Base-by-base conservation (phyloP, 306 rosid genomes). In the Gillenia trifoliata region DNA sequence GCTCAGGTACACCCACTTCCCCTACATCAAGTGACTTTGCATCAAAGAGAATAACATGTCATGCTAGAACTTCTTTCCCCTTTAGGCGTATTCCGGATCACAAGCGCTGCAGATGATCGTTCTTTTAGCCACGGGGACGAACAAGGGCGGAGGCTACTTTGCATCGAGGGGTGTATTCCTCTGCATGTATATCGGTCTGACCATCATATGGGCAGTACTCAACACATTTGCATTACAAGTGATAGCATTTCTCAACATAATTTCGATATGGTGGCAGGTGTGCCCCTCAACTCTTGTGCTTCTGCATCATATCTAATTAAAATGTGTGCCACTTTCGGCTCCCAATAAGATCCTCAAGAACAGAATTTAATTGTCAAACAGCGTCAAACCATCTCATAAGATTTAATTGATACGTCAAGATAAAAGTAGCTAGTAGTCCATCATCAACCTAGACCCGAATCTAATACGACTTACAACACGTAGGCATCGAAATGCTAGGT, bases 191-290 rank as follows among this genome's bases (percentile, higher is more conserved):
- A 66, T 78, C 30, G 8, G 62, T 36, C 50, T 64, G 6, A 72
- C 52, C 22, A 28, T 79, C 74, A 43, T 57, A 19, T 79, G 82
- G 82, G 82, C 74, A 4, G 69, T 73, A 9, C 78, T 73, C 30
- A 79, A 79, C 38, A 54, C 82, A 13, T 79, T 79, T 33, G 72
- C 82, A 1, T 60, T 79, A 47, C 63, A 36, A 56, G 60, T 79
- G 55, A 79, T 73, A 40, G 82, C 82, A 15, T 56, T 65, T 15
- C 73, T 79, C 68, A 73, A 79, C 57, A 34, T 79, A 13, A 73
- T 79, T 69, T 79, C 82, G 61, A 72, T 79, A 10, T 73, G 69
- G 74, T 79, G 77, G 82, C 82, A 79, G 82, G 82, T 78, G 10
- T 10, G 57, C 64, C 28, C 76, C 60, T 73, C 30, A 26, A 28